Evolutionary conservation across 148 eudicot genomes (phyloP).

Genomic region (Mesembryanthemum crystallinum): DNA sequence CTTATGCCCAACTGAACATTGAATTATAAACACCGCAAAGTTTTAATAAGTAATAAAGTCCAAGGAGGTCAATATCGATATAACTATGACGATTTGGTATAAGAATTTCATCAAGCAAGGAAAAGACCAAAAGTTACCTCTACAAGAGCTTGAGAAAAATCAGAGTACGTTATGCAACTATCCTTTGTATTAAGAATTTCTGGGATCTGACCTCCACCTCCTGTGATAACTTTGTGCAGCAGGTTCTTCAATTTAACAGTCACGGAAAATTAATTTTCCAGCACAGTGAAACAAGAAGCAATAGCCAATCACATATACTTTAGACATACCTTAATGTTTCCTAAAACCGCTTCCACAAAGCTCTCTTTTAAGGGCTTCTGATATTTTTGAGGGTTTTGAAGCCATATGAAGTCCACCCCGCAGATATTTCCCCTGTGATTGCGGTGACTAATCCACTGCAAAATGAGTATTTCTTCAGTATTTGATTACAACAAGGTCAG

Average conservation of each 20-base stretch:
- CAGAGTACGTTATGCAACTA: slow-evolving; percentile 34
- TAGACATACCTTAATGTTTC: slow-evolving; percentile 35
- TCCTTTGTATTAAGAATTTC: slow-evolving; percentile 30
- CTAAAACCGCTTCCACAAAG: slow-evolving; percentile 44
- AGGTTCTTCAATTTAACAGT: slow-evolving; percentile 30
- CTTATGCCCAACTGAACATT: slow-evolving; percentile 34
- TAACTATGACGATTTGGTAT: neutral
- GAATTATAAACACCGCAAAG: neutral
- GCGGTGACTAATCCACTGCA: slow-evolving; percentile 61
- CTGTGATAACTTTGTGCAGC: slow-evolving; percentile 27
- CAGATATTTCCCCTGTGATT: slow-evolving; percentile 58
- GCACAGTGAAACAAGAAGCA: neutral
- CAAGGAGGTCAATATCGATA: neutral
- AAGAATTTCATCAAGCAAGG: neutral
- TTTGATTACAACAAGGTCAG: neutral
- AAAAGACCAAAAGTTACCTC: slow-evolving; percentile 23
- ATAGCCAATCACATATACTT: neutral
- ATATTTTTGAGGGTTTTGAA: slow-evolving; percentile 34
- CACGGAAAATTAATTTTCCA: slow-evolving; percentile 6
- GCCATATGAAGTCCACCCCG: slow-evolving; percentile 58
- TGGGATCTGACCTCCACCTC: slow-evolving; percentile 17
- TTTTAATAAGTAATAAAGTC: neutral
- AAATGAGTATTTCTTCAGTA: neutral
- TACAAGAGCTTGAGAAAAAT: slow-evolving; percentile 35
- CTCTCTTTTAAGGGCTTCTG: slow-evolving; percentile 42